These are phyloP conservation scores for Maudiozyma barnettii DNA, from an alignment of 805 yeast species.

Conservation along the genomic window DNA sequence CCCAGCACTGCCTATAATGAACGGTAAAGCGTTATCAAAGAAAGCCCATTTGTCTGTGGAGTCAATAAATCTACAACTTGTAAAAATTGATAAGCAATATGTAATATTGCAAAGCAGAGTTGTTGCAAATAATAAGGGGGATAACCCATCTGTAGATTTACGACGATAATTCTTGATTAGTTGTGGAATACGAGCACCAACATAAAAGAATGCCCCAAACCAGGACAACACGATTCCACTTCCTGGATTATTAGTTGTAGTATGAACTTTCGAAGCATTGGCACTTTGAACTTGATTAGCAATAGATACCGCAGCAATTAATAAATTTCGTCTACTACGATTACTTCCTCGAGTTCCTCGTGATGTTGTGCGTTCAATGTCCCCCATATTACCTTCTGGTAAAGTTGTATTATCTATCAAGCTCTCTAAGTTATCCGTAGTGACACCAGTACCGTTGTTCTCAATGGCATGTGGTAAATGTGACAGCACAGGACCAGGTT, in stretches of 20 bases:
- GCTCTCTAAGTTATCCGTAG: constrained; percentile 1
- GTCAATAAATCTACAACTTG: constrained; percentile 45
- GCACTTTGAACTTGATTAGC: constrained; percentile 12
- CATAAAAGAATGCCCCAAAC: constrained; percentile 67
- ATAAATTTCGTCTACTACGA: constrained; percentile 8
- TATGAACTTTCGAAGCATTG: neutral
- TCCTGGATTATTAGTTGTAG: constrained; percentile 1
- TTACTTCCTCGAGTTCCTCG: constrained; percentile 4
- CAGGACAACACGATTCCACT: constrained; percentile 56
- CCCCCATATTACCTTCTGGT: neutral
- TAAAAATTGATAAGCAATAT: constrained; percentile 65
- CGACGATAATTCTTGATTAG: constrained; percentile 63
- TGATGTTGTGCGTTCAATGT: constrained; percentile 2
- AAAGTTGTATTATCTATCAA: neutral
- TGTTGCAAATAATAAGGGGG: constrained; percentile 68
- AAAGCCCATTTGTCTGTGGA: constrained; percentile 37
- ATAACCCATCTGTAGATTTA: constrained; percentile 78
- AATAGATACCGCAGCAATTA: constrained; percentile 21
- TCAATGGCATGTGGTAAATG: neutral
- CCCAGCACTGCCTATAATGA: constrained; percentile 76
- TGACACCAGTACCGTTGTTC: neutral
- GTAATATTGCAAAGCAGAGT: constrained; percentile 72
- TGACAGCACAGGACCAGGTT: constrained; percentile 18
- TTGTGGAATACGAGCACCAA: constrained; percentile 79
- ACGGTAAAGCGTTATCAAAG: constrained; percentile 65